Base-by-base conservation (phyloP, 345 rosid genomes). In the Tarenaya hassleriana region DNA sequence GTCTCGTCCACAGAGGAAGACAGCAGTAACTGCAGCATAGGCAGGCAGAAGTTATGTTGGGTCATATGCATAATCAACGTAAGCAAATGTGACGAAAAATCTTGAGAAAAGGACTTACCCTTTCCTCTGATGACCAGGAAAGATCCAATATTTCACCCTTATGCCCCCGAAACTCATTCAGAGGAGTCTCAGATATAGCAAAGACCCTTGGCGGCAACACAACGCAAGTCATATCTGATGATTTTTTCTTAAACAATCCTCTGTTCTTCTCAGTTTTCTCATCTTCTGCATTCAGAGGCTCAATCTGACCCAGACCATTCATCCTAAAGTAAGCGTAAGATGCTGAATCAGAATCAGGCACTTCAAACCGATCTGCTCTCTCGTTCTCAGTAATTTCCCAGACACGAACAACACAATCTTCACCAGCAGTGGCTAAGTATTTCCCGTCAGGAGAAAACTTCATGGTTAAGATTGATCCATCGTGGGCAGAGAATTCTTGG, bases 391-490 rank as follows among this genome's bases (percentile, higher is more conserved):
- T 60, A 38, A 86, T 80, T 61, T 63, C 74, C 95, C 95, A 86
- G 37, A 86, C 83, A 21, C 89, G 73, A 50, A 86, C 80, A 29
- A 73, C 68, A 52, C 77, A 60, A 70, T 83, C 92, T 60, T 81
- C 88, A 29, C 95, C 95, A 16, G 84, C 84, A 60, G 70, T 83
- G 9, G 95, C 95, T 66, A 86, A 60, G 63, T 75, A 77, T 38
- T 64, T 71, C 9, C 95, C 92, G 62, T 83, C 92, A 6, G 62
- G 75, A 63, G 86, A 83, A 56, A 86, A 83, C 63, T 87, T 87
- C 86, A 83, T 79, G 5, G 84, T 71, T 32, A 71, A 71, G 49
- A 83, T 83, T 31, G 84, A 77, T 50, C 92, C 92, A 11, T 77
- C 70, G 8, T 87, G 95, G 2, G 86, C 95, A 5, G 61, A 51